phyloP scores from a whole-genome alignment of 1,139 yeast genomes.

The Debaryomyces psychrophilus region DNA sequence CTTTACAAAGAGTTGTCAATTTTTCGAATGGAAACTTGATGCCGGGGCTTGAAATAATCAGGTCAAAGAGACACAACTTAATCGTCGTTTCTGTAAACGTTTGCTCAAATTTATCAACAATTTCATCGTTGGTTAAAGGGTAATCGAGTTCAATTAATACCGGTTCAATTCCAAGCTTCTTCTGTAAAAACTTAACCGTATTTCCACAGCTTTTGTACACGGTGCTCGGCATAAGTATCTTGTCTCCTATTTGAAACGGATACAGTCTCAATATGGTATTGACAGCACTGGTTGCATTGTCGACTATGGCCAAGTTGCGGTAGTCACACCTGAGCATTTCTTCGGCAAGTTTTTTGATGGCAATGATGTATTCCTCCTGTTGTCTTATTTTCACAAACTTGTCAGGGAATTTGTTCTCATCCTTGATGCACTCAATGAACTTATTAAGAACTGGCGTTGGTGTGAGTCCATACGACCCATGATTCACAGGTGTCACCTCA shows the following conservation, averaged over 20 bases:
- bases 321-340: slow-evolving; percentile 40
- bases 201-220: slow-evolving; percentile 57
- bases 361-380: slow-evolving; percentile 22
- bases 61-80: slow-evolving; percentile 59
- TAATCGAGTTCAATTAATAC: slow-evolving; percentile 50
- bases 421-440: slow-evolving; percentile 18
- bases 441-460: slow-evolving; percentile 44
- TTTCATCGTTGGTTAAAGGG: slow-evolving; percentile 53
- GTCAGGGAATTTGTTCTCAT: slow-evolving; percentile 42
- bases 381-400: slow-evolving; percentile 27
- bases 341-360: slow-evolving; percentile 27
- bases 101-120: slow-evolving; percentile 44
- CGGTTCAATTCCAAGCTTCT: slow-evolving; percentile 45
- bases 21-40: slow-evolving; percentile 58
- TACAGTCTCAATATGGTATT: slow-evolving; percentile 57
- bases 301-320: slow-evolving; percentile 45
- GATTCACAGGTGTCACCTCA: slow-evolving; percentile 47
- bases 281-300: slow-evolving; percentile 60
- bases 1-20: slow-evolving; percentile 49
- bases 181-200: slow-evolving; percentile 48
- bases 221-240: slow-evolving; percentile 49
- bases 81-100: slow-evolving; percentile 28
- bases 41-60: slow-evolving; percentile 68
- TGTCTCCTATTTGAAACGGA: slow-evolving; percentile 54
- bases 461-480: slow-evolving; percentile 57